phyloP scores from a whole-genome alignment of 495 filamentous ascomycete species.

The Aspergillus ostianus region DNA sequence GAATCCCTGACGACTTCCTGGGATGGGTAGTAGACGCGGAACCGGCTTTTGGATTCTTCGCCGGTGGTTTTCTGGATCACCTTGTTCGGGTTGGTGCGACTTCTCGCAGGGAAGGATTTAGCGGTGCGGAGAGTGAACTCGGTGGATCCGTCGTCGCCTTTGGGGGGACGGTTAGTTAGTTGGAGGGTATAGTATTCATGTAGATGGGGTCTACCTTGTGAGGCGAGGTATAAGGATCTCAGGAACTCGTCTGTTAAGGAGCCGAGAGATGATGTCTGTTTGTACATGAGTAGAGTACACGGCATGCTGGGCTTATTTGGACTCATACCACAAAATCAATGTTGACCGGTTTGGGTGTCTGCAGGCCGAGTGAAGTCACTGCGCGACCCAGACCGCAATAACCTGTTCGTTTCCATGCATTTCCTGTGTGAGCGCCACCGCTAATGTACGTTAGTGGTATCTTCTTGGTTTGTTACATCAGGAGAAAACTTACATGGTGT shows the following conservation, averaged over 20 bases:
- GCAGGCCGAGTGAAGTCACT: constrained; percentile 55
- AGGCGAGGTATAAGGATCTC: constrained; percentile 69
- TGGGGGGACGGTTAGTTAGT: background rate
- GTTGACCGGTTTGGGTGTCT: constrained; percentile 44
- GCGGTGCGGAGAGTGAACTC: constrained; percentile 52
- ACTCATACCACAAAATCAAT: constrained; percentile 58
- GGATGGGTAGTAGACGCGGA: constrained; percentile 84
- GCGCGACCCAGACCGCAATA: constrained; percentile 66
- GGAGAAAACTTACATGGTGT: constrained; percentile 56
- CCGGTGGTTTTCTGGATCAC: constrained; percentile 25
- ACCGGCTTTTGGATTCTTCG: constrained; percentile 47
- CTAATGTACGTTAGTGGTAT: constrained; percentile 18
- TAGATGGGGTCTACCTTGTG: constrained; percentile 53
- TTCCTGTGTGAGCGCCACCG: constrained; percentile 54
- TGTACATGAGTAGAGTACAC: background rate
- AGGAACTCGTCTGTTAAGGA: constrained; percentile 67
- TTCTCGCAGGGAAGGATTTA: constrained; percentile 21
- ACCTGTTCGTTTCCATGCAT: constrained; percentile 61
- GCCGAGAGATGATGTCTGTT: constrained; percentile 76
- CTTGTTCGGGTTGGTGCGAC: constrained; percentile 14
- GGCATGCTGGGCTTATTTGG: background rate
- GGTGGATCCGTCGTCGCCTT: constrained; percentile 59
- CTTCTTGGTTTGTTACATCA: background rate
- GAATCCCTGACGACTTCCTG: constrained; percentile 65
- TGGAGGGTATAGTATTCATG: constrained; percentile 3